Evolutionary conservation across 2,329 filamentous ascomycete species (phyloP).

Genomic region (Ophiostoma ips): DNA sequence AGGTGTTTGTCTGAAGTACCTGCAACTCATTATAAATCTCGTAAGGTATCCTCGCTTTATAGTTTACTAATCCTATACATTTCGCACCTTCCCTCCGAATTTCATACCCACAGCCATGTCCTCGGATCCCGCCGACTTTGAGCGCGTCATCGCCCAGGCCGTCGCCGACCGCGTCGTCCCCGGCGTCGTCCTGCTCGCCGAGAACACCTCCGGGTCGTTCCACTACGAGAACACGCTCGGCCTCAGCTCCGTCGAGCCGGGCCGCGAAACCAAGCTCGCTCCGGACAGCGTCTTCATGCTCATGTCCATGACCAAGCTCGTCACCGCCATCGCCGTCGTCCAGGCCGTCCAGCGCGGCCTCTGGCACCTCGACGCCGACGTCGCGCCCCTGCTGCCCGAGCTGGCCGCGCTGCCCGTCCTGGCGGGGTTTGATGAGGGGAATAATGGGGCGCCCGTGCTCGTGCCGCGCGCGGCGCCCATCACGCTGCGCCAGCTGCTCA

Average conservation of each 20-base stretch:
- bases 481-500: conserved; percentile 13
- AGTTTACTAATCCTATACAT: too few relatives aligned
- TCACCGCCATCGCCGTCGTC: conserved; percentile 31
- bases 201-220: conserved; percentile 12
- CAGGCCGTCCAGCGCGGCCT: conserved; percentile 33
- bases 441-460: conserved; percentile 1
- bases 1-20: too few relatives aligned
- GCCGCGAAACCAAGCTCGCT: conserved; percentile 9
- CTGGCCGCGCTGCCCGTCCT: conserved; percentile 12
- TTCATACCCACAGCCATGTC: too few relatives aligned
- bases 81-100: too few relatives aligned
- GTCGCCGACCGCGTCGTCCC: conserved; percentile 12
- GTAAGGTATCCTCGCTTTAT: too few relatives aligned
- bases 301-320: conserved; percentile 27
- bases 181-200: conserved; percentile 14
- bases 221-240: conserved; percentile 16
- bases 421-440: conserved; percentile 1
- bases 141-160: conserved; percentile 12
- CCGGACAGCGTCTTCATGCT: conserved; percentile 21
- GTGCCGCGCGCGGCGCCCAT: conserved; percentile 6
- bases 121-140: too few relatives aligned
- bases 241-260: conserved; percentile 11
- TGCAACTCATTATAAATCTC: too few relatives aligned
- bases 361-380: conserved; percentile 31
- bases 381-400: conserved; percentile 17